Conservation (phyloP, 352 stramenopile genomes). For the Hyaloperonospora arabidopsidis region DNA sequence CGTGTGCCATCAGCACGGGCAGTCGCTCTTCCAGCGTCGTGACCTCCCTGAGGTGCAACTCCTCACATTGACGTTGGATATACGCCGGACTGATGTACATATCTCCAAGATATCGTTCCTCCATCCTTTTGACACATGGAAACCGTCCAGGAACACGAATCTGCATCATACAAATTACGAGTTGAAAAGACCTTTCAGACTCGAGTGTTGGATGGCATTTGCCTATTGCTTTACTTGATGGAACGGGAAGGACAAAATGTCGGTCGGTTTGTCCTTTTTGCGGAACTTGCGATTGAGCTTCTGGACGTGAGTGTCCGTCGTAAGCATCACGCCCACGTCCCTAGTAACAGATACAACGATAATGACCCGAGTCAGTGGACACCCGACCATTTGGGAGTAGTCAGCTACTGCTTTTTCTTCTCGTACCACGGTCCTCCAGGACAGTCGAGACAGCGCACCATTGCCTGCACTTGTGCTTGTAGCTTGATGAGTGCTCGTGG, state of each 20-base stretch:
- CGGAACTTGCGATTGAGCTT: constrained; percentile 63
- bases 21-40: constrained; percentile 58
- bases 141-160: constrained; percentile 54
- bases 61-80: constrained; percentile 63
- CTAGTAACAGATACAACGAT: constrained; percentile 16
- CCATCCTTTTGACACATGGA: constrained; percentile 34
- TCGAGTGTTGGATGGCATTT: neutral
- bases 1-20: constrained; percentile 66
- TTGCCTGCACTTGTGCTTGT: constrained; percentile 58
- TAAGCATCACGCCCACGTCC: constrained; percentile 77
- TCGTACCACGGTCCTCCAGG: constrained; percentile 55
- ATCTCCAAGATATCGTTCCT: constrained; percentile 73
- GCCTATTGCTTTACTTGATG: constrained; percentile 58
- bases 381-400: too few species aligned
- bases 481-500: constrained; percentile 36
- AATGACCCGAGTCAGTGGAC: neutral
- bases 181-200: too few species aligned
- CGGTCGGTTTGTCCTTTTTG: constrained; percentile 72
- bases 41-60: constrained; percentile 44
- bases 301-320: constrained; percentile 66
- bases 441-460: constrained; percentile 56
- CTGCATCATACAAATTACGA: too few species aligned
- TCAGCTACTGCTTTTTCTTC: neutral
- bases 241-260: constrained; percentile 77
- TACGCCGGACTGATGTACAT: constrained; percentile 81